Evolutionary conservation across 331 rosid genomes (phyloP).

Genomic region (Dryas integrifolia): DNA sequence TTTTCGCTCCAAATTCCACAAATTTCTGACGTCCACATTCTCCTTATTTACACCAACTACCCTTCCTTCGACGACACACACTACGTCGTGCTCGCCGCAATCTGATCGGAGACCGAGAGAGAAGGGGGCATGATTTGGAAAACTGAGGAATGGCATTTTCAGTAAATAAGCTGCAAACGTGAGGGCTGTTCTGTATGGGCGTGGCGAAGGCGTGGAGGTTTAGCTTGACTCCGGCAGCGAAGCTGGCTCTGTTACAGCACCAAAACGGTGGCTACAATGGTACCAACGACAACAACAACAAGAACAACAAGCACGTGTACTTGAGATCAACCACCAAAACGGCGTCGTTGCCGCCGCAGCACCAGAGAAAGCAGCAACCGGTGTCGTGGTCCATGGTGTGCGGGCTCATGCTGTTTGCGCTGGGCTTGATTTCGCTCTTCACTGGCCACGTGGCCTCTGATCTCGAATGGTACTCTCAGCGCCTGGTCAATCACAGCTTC

Average conservation of each 20-base stretch:
- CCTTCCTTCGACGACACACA: background rate
- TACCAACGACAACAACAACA: background rate
- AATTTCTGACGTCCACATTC: background rate
- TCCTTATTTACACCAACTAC: background rate
- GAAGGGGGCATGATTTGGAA: background rate
- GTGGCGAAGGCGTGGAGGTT: constrained; percentile 55
- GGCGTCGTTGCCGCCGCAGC: constrained; percentile 21
- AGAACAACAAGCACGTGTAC: constrained; percentile 31
- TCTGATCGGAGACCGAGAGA: background rate
- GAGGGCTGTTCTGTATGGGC: constrained; percentile 54
- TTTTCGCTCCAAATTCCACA: constrained; percentile 7
- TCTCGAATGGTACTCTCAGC: constrained; percentile 93
- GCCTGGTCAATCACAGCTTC: constrained; percentile 56
- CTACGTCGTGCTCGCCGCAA: background rate
- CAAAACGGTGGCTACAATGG: constrained; percentile 25
- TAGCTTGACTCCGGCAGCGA: constrained; percentile 54
- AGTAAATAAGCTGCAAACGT: constrained; percentile 31
- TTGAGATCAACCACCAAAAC: constrained; percentile 46
- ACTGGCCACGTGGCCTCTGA: constrained; percentile 91
- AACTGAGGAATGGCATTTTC: constrained; percentile 24
- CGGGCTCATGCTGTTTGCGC: constrained; percentile 73
- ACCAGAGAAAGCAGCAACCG: constrained; percentile 46
- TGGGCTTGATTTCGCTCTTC: constrained; percentile 79
- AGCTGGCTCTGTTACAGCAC: constrained; percentile 62
- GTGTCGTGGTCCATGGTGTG: constrained; percentile 63